Base-by-base conservation (phyloP, 2,329 filamentous ascomycete species). In the Seiridium cupressi region DNA sequence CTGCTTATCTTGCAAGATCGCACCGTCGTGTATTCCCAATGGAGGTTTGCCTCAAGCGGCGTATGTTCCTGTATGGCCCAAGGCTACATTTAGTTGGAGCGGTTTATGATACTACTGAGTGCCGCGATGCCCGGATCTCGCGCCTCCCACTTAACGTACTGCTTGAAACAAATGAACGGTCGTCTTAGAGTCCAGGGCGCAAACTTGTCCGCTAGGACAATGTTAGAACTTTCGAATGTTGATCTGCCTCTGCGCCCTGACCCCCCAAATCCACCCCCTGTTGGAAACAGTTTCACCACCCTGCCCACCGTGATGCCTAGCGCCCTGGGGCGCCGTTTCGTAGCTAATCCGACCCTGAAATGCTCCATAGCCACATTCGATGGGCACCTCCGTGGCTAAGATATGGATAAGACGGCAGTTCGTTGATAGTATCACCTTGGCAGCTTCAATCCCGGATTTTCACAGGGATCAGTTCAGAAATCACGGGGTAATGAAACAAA, bases 401-500 rank as follows among this genome's bases (percentile, higher is more conserved):
- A 42, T 42, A 42, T 42, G 38, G 38, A 42, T 42, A 42, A 13
- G 7, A 42, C 38, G 38, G 38, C 38, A 42, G 38, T 42, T 42
- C 60, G 5, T 73, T 64, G 60, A 74, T 42, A 13, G 13, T 42
- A 78, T 4, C 67, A 59, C 3, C 65, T 66, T 13, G 74, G 38
- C 38, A 13, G 7, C 38, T 42, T 42, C 38, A 42, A 42, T 42
- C 7, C 38, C 7, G 38, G 7, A 42, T 42, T 42, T 42, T 42
- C 38, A 26, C 18, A 26, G 18, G 18, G 18, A 26, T 26, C 18
- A 26, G 18, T 26, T 26, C 18, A 26, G 18, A 26, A 26, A 26
- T 26, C 18, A 26, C 18, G 18, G 18, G 18, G 18, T 26, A 26
- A 26, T 26, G 18, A 26, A 26, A 26, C 18, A 26, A 26, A 26